A percentile compares a stretch with the other conserved stretches of the same genome.
Evolutionary conservation across 2,329 filamentous ascomycete genomes (phyloP).

Genomic region (Botrytis deweyae): DNA sequence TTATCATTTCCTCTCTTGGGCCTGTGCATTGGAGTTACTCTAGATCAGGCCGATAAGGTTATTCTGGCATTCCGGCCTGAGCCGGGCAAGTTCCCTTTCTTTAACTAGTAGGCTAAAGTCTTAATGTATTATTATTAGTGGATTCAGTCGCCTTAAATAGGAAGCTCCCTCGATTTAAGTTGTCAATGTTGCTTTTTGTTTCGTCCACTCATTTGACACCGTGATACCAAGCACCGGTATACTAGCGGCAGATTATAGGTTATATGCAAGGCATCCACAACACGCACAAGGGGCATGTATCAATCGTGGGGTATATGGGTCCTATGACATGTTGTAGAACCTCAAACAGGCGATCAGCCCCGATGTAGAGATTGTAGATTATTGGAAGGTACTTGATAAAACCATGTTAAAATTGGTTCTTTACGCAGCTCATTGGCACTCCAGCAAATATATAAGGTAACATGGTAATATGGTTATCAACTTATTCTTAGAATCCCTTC

Average conservation of each 20-base stretch:
- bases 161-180: not conserved
- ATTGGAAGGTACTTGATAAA: not conserved
- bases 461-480: not conserved
- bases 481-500: not conserved
- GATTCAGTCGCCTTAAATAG: not conserved
- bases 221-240: conserved; percentile 5
- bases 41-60: not conserved
- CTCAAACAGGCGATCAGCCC: not conserved
- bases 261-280: conserved; percentile 6
- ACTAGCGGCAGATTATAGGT: not conserved
- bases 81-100: not conserved
- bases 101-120: not conserved
- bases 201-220: not conserved
- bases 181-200: not conserved
- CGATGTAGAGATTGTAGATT: conserved; percentile 1
- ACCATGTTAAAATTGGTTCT: not conserved
- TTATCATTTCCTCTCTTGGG: not conserved
- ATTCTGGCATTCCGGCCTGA: not conserved
- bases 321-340: conserved; percentile 12
- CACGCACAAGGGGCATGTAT: not conserved
- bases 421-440: conserved; percentile 2
- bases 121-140: not conserved
- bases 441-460: not conserved
- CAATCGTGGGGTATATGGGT: conserved; percentile 17
- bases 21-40: not conserved